Evolutionary conservation across 495 filamentous ascomycete species (phyloP), one percentile per base, ranked within the genome.

Genomic region (Penicillium robsamsonii): DNA sequence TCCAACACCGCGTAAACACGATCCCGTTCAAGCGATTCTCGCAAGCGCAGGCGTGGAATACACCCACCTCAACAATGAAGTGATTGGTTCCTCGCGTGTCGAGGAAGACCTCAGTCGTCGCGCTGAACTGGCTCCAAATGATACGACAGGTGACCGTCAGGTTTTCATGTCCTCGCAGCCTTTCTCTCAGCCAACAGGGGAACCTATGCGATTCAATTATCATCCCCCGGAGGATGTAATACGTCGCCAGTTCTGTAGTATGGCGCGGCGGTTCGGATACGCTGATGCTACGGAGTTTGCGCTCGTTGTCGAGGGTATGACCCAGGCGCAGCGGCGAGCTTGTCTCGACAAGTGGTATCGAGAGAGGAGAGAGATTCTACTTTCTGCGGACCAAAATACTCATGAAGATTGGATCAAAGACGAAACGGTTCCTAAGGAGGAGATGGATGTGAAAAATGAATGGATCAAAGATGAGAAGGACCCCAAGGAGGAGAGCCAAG

Each of bases 61-160:
- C 69, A 95, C 91, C 10, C 94, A 98, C 64, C 87, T 96, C 57
- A 98, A 98, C 66, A 91, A 88, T 40, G 94, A 98, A 72, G 92
- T 98, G 17, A 87, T 98, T 46, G 94, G 94, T 33, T 89, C 89
- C 0, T 92, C 88, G 9, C 88, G 85, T 51, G 80, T 96, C 20
- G 94, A 98, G 74, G 86, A 87, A 54, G 81, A 82, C 42, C 81
- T 97, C 20, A 89, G 87, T 50, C 82, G 84, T 12, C 84, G 84
- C 31, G 95, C 94, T 3, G 80, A 89, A 60, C 81, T 87, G 54
- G 79, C 81, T 12, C 24, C 50, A 0, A 80, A 79, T 5, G 80
- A 81, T 30, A 81, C 69, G 53, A 76, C 40, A 64, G 75, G 72
- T 6, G 73, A 84, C 30, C 68, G 75, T 31, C 72, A 77, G 18